Percentiles rank a stretch among this genome's conserved stretches.
Evolutionary conservation across 2,329 filamentous ascomycete genomes (phyloP).

Genomic region (Microdochium bolleyi): DNA sequence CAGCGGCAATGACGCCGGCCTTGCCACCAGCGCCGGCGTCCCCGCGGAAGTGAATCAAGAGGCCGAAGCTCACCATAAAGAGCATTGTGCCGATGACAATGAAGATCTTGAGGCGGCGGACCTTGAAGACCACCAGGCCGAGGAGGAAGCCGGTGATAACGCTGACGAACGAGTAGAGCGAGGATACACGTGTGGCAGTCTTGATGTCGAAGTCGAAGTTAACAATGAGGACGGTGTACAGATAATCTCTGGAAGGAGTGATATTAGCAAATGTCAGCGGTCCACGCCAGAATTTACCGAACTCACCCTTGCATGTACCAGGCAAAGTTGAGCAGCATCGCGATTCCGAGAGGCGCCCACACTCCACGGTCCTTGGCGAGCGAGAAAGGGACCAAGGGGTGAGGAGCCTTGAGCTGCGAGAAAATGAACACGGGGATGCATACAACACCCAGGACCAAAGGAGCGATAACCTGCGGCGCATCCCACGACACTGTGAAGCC

Average conservation of each 20-base stretch:
- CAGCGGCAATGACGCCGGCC: constrained; percentile 52
- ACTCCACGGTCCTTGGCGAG: constrained; percentile 56
- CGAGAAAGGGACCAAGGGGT: constrained; percentile 51
- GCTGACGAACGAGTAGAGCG: constrained; percentile 49
- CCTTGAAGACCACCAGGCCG: constrained; percentile 47
- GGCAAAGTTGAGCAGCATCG: constrained; percentile 43
- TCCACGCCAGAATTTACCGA: too few relatives aligned
- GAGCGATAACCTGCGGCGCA: constrained; percentile 29
- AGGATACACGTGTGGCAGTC: constrained; percentile 49
- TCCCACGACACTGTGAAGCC: constrained; percentile 30
- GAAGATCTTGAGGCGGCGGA: constrained; percentile 55
- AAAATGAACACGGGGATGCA: constrained; percentile 43
- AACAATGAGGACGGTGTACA: constrained; percentile 55
- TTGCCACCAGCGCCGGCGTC: constrained; percentile 27
- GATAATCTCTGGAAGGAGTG: constrained; percentile 35
- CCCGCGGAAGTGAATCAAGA: constrained; percentile 57
- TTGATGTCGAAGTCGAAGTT: constrained; percentile 50
- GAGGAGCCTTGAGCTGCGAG: constrained; percentile 37
- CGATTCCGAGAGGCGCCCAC: constrained; percentile 56
- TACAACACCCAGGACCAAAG: constrained; percentile 34
- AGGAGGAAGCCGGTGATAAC: constrained; percentile 49
- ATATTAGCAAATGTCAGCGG: too few relatives aligned
- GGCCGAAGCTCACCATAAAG: constrained; percentile 57
- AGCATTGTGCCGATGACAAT: constrained; percentile 52
- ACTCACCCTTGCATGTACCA: constrained; percentile 48